Percentiles rank a stretch among this genome's conserved stretches.
Conservation (phyloP, 2,329 filamentous ascomycete genomes). For the Trichoderma koningii region DNA sequence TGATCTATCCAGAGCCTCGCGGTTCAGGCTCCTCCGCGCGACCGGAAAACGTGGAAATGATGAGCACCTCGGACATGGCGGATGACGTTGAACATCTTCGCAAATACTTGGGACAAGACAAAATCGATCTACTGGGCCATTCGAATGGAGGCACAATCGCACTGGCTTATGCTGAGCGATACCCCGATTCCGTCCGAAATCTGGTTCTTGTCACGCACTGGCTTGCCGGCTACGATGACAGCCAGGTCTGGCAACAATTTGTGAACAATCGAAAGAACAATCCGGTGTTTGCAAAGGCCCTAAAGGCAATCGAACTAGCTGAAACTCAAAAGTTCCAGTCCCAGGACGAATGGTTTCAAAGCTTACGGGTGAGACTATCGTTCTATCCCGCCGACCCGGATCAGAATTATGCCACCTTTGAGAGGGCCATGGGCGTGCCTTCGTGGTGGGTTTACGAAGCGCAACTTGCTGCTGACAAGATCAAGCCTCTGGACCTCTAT, state of each 20-base stretch:
- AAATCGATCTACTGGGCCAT: neutral
- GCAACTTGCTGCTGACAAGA: neutral
- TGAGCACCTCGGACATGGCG: neutral
- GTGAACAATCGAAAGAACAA: neutral
- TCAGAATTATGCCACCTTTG: neutral
- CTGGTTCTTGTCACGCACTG: neutral
- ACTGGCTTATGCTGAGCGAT: neutral
- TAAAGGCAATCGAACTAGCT: neutral
- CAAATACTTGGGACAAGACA: neutral
- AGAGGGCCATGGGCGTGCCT: conserved; percentile 2
- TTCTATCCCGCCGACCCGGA: conserved; percentile 6
- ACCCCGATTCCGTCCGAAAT: neutral
- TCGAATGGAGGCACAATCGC: neutral
- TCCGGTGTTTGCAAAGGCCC: neutral
- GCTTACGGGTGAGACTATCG: conserved; percentile 3
- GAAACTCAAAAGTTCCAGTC: neutral
- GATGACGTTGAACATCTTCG: neutral
- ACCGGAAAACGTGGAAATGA: neutral
- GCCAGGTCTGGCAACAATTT: neutral
- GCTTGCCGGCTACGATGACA: conserved; percentile 3
- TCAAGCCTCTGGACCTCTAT: neutral
- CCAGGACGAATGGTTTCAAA: neutral
- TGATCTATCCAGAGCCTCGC: neutral
- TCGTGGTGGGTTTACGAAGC: conserved; percentile 4
- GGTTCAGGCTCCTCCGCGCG: neutral